These are phyloP conservation scores for Sparassis latifolia DNA, from an alignment of 1,284 basidiomycete species.

Conservation along the genomic window DNA sequence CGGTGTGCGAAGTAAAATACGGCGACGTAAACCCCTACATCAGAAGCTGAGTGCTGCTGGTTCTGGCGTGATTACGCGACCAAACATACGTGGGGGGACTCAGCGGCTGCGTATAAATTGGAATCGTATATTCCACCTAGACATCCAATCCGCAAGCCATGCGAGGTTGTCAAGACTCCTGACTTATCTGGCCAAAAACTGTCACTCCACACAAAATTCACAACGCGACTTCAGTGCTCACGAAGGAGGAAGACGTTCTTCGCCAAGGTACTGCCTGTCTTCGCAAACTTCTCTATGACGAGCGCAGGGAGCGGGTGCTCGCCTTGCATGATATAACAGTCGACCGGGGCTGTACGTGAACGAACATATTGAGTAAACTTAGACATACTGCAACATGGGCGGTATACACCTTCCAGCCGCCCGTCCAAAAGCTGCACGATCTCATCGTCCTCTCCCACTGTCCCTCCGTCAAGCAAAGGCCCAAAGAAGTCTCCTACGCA, in stretches of 20 bases:
- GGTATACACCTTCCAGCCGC: slow-evolving; percentile 44
- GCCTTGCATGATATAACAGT: slow-evolving; percentile 92
- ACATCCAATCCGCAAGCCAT: slow-evolving; percentile 82
- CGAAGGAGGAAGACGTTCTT: slow-evolving; percentile 82
- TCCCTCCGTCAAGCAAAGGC: slow-evolving; percentile 38
- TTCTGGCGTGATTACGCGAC: neutral
- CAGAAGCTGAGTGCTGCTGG: slow-evolving; percentile 1
- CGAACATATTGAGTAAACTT: slow-evolving; percentile 5
- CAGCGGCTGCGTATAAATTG: slow-evolving; percentile 47
- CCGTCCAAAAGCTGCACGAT: slow-evolving; percentile 57
- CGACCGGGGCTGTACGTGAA: slow-evolving; percentile 62
- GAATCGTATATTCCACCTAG: slow-evolving; percentile 74
- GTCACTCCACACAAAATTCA: neutral
- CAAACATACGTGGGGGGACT: slow-evolving; percentile 51
- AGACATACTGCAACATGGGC: slow-evolving; percentile 2
- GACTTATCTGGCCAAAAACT: slow-evolving; percentile 63
- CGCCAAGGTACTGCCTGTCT: slow-evolving; percentile 73
- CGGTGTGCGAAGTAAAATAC: slow-evolving; percentile 62
- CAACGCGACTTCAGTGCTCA: slow-evolving; percentile 31
- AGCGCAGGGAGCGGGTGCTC: slow-evolving; percentile 63
- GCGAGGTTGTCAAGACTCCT: slow-evolving; percentile 73
- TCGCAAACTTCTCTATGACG: slow-evolving; percentile 69
- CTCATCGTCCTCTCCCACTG: slow-evolving; percentile 41
- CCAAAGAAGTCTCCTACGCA: slow-evolving; percentile 92
- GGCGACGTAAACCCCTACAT: slow-evolving; percentile 66